Base-by-base conservation (phyloP, 2,329 filamentous ascomycete genomes). In the Didymellaceae sp. region DNA sequence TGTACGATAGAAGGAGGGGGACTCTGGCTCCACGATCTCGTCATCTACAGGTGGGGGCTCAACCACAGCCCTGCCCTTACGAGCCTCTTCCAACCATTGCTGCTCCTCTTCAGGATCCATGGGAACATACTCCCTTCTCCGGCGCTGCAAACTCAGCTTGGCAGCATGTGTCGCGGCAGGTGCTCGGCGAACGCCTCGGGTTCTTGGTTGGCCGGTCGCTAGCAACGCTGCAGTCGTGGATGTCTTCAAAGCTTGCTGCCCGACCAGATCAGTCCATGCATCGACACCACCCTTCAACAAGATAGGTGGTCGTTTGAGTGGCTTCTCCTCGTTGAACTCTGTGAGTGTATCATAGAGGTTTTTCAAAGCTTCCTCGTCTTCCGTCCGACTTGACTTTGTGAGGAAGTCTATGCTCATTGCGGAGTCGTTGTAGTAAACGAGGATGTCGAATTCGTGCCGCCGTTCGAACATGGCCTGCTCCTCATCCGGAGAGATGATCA, bases 371-470 rank as follows among this genome's bases (percentile, higher is more conserved):
- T 54, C 48, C 48, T 78, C 75, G 6, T 63, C 62, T 26, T 76
- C 72, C 14, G 63, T 73, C 2, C 60, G 65, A 6, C 79, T 77
- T 18, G 77, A 74, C 41, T 74, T 78, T 14, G 75, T 77, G 28
- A 82, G 74, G 62, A 81, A 95, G 62, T 57, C 77, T 59, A 73
- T 82, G 50, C 65, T 89, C 79, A 69, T 81, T 55, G 83, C 86
- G 11, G 70, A 74, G 58, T 93, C 83, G 70, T 99, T 91, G 70
- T 97, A 96, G 64, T 95, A 94, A 0, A 99, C 89, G 9, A 99
- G 83, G 32, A 97, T 75, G 59, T 97, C 91, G 62, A 89, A 96
- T 47, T 88, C 81, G 57, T 92, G 82, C 11, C 85, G 77, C 45
- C 87, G 82, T 47, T 84, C 85, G 63, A 96, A 96, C 24, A 90